Evolutionary conservation across 495 filamentous ascomycete species (phyloP), one percentile per base, ranked within the genome.

Genomic region (Bryoglossum gracile): DNA sequence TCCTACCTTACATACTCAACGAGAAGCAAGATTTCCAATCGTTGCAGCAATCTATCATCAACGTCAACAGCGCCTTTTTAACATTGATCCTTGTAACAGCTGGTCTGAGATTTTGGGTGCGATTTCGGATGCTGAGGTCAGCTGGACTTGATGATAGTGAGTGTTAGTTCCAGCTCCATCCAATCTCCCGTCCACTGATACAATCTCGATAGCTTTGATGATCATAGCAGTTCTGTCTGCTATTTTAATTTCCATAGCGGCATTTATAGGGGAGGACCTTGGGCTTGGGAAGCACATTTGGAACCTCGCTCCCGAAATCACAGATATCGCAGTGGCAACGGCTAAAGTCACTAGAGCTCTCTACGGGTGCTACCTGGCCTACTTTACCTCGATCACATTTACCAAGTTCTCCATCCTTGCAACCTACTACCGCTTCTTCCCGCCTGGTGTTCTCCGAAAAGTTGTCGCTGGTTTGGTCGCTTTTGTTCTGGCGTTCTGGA

Each of bases 401-500:
- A 60, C 59, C 3, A 64, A 64, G 44, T 33, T 64, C 8, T 62
- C 59, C 16, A 64, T 64, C 47, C 44, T 62, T 41, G 57, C 59
- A 19, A 58, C 59, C 18, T 64, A 64, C 39, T 37, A 60, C 23
- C 51, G 62, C 23, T 60, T 64, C 28, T 64, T 64, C 37, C 52
- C 57, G 11, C 37, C 47, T 24, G 42, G 53, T 6, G 8, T 32
- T 0, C 52, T 64, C 0, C 54, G 62, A 14, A 46, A 46, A 5
- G 34, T 58, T 10, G 18, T 64, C 1, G 50, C 46, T 41, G 57
- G 16, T 6, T 43, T 55, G 8, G 54, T 23, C 0, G 43, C 68
- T n/a, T 53, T 68, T 0, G 51, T 72, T 19, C 36, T 50, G 3
- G 70, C 67, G 48, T 56, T 66, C 5, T 47, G 60, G 18, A 55